A percentile compares a stretch with the other conserved stretches of the same genome.
These are phyloP conservation scores for Suhomyces xylopsoci DNA, from an alignment of 805 yeast genomes.

Conservation along the genomic window DNA sequence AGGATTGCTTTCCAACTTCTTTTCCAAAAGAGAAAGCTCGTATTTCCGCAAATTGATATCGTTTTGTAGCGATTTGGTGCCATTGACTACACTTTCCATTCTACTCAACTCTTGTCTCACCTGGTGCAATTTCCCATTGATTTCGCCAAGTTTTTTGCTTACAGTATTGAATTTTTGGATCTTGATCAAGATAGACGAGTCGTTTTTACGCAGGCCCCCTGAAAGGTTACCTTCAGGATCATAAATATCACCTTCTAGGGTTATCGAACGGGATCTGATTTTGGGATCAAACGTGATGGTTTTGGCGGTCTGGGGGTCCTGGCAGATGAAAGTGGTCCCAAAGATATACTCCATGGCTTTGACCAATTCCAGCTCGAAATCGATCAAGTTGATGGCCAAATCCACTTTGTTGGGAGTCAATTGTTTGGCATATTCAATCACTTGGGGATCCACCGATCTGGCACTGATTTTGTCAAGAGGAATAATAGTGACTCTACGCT, in stretches of 20 bases:
- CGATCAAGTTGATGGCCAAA: constrained; percentile 78
- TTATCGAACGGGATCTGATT: constrained; percentile 77
- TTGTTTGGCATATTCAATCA: constrained; percentile 64
- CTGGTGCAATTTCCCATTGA: constrained; percentile 42
- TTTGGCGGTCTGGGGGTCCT: constrained; percentile 85
- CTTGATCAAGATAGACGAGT: constrained; percentile 56
- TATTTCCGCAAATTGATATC: constrained; percentile 57
- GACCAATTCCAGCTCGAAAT: constrained; percentile 64
- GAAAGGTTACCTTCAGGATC: constrained; percentile 96
- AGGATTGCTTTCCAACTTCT: constrained; percentile 53
- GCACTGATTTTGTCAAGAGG: constrained; percentile 86
- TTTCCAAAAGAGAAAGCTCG: constrained; percentile 53
- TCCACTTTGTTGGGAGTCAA: constrained; percentile 83
- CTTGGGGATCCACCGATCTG: constrained; percentile 47
- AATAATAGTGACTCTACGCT: constrained; percentile 83
- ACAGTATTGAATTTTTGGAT: constrained; percentile 63
- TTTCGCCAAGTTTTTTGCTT: constrained; percentile 32
- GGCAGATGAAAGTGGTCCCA: constrained; percentile 85
- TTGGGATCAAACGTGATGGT: constrained; percentile 82
- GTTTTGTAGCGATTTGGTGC: constrained; percentile 56
- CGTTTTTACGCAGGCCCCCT: constrained; percentile 80
- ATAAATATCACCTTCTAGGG: constrained; percentile 88
- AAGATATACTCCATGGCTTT: constrained; percentile 90
- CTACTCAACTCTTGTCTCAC: constrained; percentile 40
- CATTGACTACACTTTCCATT: constrained; percentile 43